Base-by-base conservation (phyloP, 352 stramenopile species). In the Globisporangium uncinulatum region DNA sequence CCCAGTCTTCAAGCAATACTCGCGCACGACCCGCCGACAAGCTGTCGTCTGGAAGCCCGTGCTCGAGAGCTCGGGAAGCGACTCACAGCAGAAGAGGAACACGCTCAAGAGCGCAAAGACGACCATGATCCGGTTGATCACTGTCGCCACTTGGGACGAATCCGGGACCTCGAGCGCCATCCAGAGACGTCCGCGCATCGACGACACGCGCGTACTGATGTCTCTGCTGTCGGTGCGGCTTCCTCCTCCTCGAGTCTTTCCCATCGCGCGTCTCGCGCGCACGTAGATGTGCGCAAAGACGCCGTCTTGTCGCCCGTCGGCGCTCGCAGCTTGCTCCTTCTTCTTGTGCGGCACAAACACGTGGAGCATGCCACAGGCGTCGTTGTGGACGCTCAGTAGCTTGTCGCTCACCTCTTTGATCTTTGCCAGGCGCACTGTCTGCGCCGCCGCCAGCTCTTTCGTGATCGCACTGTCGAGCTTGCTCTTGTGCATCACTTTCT, bases 21-120 rank as follows among this genome's bases (percentile, higher is more conserved):
- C 64, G 6, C 74, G 57, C 2, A 91, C 75, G 3, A 85, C 77
- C 9, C 57, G 59, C 37, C 55, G 67, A 32, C 83, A 93, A 1
- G 69, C 64, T 1, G 20, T 52, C 0, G 76, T 79, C 41, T 76
- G 59, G 3, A 80, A 56, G 1, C 80, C 83, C 34, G 62, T 79
- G 29, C 56, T 55, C 36, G 75, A 70, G 9, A 93, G 55, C 47
- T 93, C 83, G 6, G 75, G 83, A 5, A 89, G 58, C 5, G 83
- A 91, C 51, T 93, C 75, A 34, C 59, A 72, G 49, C 82, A 91
- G 56, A 91, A 91, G 2, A 89, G 45, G 42, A 87, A 72, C 29
- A 91, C 61, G 29, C 83, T 93, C 57, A 85, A 47, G 1, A 93
- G 49, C 21, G 78, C 65, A 24, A 79, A 70, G 10, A 34, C 49